These are phyloP conservation scores for Yamadazyma endophytica DNA, from an alignment of 805 yeast species.

Conservation along the genomic window DNA sequence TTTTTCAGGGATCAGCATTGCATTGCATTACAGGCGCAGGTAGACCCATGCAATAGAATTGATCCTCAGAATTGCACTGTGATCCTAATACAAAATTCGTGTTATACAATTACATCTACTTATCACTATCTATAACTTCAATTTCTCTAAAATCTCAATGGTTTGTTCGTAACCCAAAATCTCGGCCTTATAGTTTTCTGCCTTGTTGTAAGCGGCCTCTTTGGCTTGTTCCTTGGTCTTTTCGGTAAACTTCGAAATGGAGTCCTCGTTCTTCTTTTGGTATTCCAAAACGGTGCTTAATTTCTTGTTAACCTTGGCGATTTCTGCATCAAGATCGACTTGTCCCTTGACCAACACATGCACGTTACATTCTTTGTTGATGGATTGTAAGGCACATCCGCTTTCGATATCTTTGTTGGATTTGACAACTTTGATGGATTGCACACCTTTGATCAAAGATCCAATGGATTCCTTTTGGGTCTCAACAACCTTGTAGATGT, in stretches of 20 bases:
- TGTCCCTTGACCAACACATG: conserved; percentile 93
- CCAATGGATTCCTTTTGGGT: conserved; percentile 83
- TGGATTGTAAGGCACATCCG: conserved; percentile 86
- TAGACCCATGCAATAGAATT: no score
- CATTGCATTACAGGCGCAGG: no score
- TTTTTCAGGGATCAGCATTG: no score
- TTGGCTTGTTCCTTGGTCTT: conserved; percentile 83
- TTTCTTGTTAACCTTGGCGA: conserved; percentile 75
- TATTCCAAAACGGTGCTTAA: conserved; percentile 60
- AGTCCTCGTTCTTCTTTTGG: conserved; percentile 63
- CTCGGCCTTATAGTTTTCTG: conserved; percentile 76
- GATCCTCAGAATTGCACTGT: no score
- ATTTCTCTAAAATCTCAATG: conserved; percentile 75
- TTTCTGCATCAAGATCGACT: conserved; percentile 88
- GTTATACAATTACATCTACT: no score
- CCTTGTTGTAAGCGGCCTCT: conserved; percentile 64
- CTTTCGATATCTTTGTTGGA: conserved; percentile 60
- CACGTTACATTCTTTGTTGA: conserved; percentile 76
- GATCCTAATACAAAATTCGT: no score
- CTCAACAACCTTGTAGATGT: conserved; percentile 48
- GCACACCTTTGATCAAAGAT: conserved; percentile 88
- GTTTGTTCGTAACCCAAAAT: conserved; percentile 87
- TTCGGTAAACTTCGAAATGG: conserved; percentile 74
- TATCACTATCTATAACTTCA: conserved; percentile 50
- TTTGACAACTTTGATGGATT: conserved; percentile 62